Evolutionary conservation across 345 rosid genomes (phyloP).

Genomic region (Lepidium africanum): DNA sequence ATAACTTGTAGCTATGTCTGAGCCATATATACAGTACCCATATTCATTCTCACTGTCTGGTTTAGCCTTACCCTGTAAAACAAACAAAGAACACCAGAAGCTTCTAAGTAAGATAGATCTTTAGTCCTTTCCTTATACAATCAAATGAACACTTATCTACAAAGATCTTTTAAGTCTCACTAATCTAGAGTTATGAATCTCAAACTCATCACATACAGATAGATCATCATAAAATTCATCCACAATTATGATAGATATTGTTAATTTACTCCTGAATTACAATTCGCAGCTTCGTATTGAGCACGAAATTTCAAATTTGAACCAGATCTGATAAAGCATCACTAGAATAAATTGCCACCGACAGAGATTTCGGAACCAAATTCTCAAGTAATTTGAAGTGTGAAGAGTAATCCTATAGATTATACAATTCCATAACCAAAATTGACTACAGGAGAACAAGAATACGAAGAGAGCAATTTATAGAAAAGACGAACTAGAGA

Average conservation of each 20-base stretch:
- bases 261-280: background rate
- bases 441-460: background rate
- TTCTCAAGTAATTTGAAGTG: background rate
- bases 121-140: background rate
- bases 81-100: background rate
- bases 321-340: constrained; percentile 17
- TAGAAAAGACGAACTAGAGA: background rate
- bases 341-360: constrained; percentile 12
- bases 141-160: background rate
- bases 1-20: constrained; percentile 81
- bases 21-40: constrained; percentile 65
- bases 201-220: background rate
- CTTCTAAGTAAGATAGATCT: background rate
- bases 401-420: background rate
- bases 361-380: background rate
- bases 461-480: background rate
- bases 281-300: background rate
- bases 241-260: background rate
- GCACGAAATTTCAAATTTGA: background rate
- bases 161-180: background rate
- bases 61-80: constrained; percentile 44
- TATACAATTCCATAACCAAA: background rate
- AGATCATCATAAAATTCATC: background rate
- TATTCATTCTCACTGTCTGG: constrained; percentile 44
- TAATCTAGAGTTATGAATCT: background rate